A percentile compares a stretch with the other conserved stretches of the same genome.
phyloP scores from a whole-genome alignment of 768 basidiomycete genomes.

The Kockovaella imperatae region DNA sequence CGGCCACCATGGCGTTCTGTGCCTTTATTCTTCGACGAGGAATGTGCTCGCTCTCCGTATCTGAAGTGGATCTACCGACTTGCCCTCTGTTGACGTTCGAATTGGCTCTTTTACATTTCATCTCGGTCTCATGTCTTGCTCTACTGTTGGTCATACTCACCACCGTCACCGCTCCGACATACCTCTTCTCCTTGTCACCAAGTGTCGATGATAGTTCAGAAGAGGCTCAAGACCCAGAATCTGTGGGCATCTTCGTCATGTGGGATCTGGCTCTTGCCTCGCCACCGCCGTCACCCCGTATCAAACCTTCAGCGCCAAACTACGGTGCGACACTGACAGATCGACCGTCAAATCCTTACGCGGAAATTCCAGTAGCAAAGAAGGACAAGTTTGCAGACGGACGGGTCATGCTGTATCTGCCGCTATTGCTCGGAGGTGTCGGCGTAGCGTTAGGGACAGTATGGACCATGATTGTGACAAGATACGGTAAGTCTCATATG shows the following conservation, averaged over 20 bases:
- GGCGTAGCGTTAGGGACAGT: not conserved
- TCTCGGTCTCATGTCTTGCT: conserved; percentile 21
- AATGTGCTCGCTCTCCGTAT: conserved; percentile 11
- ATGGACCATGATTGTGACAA: conserved; percentile 4
- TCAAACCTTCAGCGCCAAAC: not conserved
- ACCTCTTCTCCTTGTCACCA: conserved; percentile 3
- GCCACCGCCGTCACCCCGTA: conserved; percentile 10
- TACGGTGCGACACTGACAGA: conserved; percentile 6
- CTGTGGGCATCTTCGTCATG: conserved; percentile 29
- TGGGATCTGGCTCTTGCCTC: conserved; percentile 36
- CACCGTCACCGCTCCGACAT: conserved; percentile 17
- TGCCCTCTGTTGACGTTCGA: conserved; percentile 35
- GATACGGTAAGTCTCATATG: conserved; percentile 14
- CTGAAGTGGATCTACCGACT: conserved; percentile 16
- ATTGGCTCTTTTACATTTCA: conserved; percentile 23
- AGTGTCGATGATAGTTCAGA: not conserved
- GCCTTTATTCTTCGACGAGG: conserved; percentile 22
- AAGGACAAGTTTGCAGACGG: conserved; percentile 29
- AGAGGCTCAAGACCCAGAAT: conserved; percentile 1
- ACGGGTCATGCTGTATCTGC: conserved; percentile 22
- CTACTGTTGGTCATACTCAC: conserved; percentile 30
- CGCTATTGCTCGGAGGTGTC: conserved; percentile 14
- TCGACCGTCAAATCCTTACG: not conserved
- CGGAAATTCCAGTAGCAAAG: not conserved
- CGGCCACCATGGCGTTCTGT: conserved; percentile 36